Conservation (phyloP, 805 yeast genomes). For the Ogataea nitratoaversa region DNA sequence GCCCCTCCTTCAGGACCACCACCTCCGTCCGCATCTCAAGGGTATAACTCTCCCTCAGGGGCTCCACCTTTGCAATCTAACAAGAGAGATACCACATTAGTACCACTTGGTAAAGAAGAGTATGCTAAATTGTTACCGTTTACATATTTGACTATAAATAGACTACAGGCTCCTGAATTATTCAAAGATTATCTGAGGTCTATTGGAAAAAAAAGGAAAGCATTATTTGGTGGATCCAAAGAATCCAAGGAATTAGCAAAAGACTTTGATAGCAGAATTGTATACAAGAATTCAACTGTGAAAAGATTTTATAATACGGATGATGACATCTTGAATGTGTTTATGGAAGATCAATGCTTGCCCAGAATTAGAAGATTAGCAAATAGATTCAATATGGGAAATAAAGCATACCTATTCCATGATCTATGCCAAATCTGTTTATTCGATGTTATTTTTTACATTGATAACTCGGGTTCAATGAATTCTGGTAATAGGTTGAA, state of each 20-base stretch:
- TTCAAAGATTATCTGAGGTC: conserved; percentile 18
- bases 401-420: conserved; percentile 20
- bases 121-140: conserved; percentile 15
- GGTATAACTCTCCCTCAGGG: no score
- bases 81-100: conserved; percentile 5
- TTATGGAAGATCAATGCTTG: conserved; percentile 16
- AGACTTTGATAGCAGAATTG: conserved; percentile 7
- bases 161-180: conserved; percentile 21
- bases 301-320: conserved; percentile 16
- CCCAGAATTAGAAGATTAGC: conserved; percentile 20
- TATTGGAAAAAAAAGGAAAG: conserved; percentile 18
- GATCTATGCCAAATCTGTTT: conserved; percentile 22
- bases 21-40: conserved; percentile 3
- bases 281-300: conserved; percentile 4
- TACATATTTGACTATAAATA: conserved; percentile 18
- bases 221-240: conserved; percentile 19
- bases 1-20: conserved; percentile 5
- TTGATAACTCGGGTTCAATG: conserved; percentile 26
- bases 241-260: conserved; percentile 16
- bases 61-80: no score
- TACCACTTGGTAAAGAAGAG: conserved; percentile 9
- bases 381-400: conserved; percentile 10
- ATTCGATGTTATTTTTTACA: conserved; percentile 18
- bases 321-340: conserved; percentile 15
- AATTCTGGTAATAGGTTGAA: conserved; percentile 13